Percentiles rank a stretch among this genome's conserved stretches.
phyloP scores from a whole-genome alignment of 768 basidiomycete genomes.

The Suillus paluster region DNA sequence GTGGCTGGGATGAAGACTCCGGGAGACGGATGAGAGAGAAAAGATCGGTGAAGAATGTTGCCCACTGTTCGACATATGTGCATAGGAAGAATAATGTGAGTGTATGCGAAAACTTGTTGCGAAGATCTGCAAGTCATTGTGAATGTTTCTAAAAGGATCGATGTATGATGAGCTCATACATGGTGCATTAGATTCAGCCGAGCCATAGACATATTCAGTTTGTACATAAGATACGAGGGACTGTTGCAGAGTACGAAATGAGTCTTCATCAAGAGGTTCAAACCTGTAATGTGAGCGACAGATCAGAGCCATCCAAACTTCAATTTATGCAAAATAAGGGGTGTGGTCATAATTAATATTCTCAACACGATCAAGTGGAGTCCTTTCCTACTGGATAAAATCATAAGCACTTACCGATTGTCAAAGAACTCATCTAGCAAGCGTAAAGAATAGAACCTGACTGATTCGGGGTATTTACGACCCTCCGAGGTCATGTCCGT shows the following conservation, averaged over 20 bases:
- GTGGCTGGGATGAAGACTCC: constrained; percentile 56
- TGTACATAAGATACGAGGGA: constrained; percentile 82
- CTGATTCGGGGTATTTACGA: constrained; percentile 73
- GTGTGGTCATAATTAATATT: background rate
- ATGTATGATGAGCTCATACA: constrained; percentile 61
- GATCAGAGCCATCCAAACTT: constrained; percentile 9
- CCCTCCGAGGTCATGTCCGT: constrained; percentile 64
- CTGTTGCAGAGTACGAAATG: constrained; percentile 74
- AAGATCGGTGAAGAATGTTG: constrained; percentile 80
- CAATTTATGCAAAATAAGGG: background rate
- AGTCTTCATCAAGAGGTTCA: constrained; percentile 69
- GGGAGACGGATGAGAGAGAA: constrained; percentile 72
- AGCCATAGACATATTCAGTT: constrained; percentile 85
- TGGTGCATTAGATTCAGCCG: constrained; percentile 78
- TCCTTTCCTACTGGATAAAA: background rate
- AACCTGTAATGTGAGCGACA: constrained; percentile 45
- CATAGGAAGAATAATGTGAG: constrained; percentile 87
- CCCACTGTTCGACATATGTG: constrained; percentile 86
- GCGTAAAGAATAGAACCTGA: constrained; percentile 79
- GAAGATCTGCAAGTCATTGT: constrained; percentile 60
- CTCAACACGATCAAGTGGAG: background rate
- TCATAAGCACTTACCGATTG: constrained; percentile 61
- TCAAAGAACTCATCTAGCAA: constrained; percentile 85
- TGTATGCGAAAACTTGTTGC: constrained; percentile 95
- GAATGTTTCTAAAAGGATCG: constrained; percentile 15